Conservation (phyloP, 768 basidiomycete genomes). For the Dioszegia crocea region DNA sequence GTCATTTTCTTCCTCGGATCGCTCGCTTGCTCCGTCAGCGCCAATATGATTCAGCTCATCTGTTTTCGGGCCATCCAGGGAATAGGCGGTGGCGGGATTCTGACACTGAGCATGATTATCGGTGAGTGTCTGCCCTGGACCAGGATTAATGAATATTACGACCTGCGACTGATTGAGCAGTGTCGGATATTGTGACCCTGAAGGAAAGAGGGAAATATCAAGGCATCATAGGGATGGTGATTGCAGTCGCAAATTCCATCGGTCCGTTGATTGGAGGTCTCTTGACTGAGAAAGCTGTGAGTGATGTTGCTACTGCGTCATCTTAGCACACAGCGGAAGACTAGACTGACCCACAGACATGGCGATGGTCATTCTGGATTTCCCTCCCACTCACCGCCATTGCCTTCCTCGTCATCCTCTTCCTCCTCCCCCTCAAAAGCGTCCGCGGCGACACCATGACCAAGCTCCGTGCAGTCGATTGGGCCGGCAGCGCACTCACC, state of each 20-base stretch:
- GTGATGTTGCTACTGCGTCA: neutral
- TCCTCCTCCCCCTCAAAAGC: conserved; percentile 65
- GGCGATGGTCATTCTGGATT: conserved; percentile 54
- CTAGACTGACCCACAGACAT: neutral
- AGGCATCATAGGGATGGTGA: conserved; percentile 64
- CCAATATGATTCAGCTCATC: conserved; percentile 64
- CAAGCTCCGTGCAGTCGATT: conserved; percentile 66
- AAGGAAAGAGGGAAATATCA: conserved; percentile 66
- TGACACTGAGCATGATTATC: conserved; percentile 67
- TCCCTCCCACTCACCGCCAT: conserved; percentile 60
- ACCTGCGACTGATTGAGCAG: conserved; percentile 16
- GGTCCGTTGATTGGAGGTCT: conserved; percentile 68
- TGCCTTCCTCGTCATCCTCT: conserved; percentile 59
- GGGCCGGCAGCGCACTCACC: conserved; percentile 59
- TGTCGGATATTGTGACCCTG: conserved; percentile 66
- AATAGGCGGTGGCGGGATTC: conserved; percentile 66
- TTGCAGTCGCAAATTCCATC: conserved; percentile 62
- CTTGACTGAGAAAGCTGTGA: conserved; percentile 15
- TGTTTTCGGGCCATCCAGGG: conserved; percentile 66
- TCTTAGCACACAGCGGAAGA: no score
- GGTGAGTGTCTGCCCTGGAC: conserved; percentile 49
- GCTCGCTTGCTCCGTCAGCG: conserved; percentile 60
- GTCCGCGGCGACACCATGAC: conserved; percentile 62
- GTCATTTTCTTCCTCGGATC: conserved; percentile 63
- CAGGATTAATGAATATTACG: neutral